Evolutionary conservation across 768 basidiomycete genomes (phyloP), one percentile per base, ranked within the genome.

Genomic region (Psilocybe azurescens): DNA sequence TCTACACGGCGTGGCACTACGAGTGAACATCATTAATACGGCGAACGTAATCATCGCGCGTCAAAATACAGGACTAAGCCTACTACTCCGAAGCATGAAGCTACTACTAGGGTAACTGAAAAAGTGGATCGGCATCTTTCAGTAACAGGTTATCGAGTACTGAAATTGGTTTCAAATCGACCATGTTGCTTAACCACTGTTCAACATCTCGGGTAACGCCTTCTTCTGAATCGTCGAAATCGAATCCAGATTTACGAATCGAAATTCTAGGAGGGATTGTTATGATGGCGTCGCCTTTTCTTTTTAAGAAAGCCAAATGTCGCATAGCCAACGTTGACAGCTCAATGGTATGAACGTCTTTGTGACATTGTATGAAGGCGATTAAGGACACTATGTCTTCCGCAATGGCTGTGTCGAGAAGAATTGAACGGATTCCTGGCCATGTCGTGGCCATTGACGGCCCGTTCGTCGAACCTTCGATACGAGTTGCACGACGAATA

Each of bases 241-340:
- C 32, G 8, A 36, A 10, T 11, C 33, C 52, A 11, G 32, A 7
- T 38, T 10, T 16, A 16, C n/a, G n/a, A 10, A 33, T 18, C 10
- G 36, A 53, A 14, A 52, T 14, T 0, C 18, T 32, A 13, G 36
- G 36, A 38, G 18, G n/a, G 33, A 14, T 13, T 18, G 33, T n/a
- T 6, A 38, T 16, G n/a, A 53, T 24, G 8, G 32, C 48, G 28
- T 59, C 52, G 13, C 50, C 55, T 2, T 49, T 48, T 20, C 56
- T 36, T 29, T 32, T 41, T 24, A 70, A 46, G n/a, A 54, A 56
- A 5, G 50, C 39, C n/a, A 70, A 61, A 47, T 70, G 65, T 5
- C 66, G 66, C 54, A 41, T 59, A 3, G 69, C 59, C 3, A 58
- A 14, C n/a, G 38, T 46, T 10, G 69, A 66, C 3, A 70, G 65